phyloP scores from a whole-genome alignment of 1,284 basidiomycete genomes.

The Vanrija humicola region DNA sequence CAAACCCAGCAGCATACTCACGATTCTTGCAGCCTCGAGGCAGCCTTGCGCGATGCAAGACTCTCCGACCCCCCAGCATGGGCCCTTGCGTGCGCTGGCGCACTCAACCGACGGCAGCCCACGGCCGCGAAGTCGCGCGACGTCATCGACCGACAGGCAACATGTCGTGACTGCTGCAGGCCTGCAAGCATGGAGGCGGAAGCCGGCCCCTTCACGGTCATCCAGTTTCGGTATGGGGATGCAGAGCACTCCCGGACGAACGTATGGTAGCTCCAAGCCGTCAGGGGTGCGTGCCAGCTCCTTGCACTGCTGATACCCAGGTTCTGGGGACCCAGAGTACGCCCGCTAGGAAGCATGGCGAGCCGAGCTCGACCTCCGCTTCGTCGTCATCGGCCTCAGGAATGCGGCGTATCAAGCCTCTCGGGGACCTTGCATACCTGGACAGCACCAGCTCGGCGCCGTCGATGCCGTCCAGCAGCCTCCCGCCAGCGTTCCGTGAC shows the following conservation, averaged over 20 bases:
- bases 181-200: neutral
- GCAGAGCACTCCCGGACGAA: conserved; percentile 22
- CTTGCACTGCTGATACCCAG: neutral
- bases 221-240: conserved; percentile 25
- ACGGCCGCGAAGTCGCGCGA: neutral
- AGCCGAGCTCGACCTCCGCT: too few relatives aligned
- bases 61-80: neutral
- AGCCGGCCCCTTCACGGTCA: neutral
- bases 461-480: neutral
- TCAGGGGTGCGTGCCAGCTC: neutral
- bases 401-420: neutral
- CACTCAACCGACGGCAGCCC: neutral
- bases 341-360: neutral
- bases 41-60: too few relatives aligned
- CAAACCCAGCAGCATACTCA: neutral
- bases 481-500: neutral
- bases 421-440: neutral
- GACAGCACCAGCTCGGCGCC: neutral
- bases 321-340: neutral
- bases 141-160: neutral
- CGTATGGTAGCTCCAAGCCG: conserved; percentile 1
- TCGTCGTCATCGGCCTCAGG: neutral
- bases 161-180: neutral
- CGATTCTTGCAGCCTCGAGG: too few relatives aligned
- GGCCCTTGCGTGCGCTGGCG: neutral